A percentile compares a stretch with the other conserved stretches of the same genome.
These are phyloP conservation scores for Gossypium laxum DNA, from an alignment of 441 rosid genomes.

Conservation along the genomic window DNA sequence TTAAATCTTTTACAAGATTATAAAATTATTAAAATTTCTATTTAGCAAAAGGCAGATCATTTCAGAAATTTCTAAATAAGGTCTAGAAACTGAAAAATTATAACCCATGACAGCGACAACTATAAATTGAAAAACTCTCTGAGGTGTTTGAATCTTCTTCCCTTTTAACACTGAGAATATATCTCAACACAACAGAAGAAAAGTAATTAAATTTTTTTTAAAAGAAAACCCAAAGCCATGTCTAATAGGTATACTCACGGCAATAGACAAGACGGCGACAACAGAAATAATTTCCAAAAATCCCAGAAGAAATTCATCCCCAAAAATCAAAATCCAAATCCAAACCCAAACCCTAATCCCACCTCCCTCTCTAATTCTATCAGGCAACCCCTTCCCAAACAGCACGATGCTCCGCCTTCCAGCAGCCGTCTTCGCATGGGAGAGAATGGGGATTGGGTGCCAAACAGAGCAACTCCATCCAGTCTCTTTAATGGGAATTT, in stretches of 20 bases:
- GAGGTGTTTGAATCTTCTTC: not conserved
- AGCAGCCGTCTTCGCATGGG: conserved; percentile 35
- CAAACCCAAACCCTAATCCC: conserved; percentile 21
- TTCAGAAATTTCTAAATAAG: too few species aligned
- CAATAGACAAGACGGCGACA: conserved; percentile 25
- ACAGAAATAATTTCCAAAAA: conserved; percentile 26
- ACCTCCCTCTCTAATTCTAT: conserved; percentile 62
- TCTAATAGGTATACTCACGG: conserved; percentile 34
- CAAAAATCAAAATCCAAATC: conserved; percentile 22
- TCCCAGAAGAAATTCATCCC: conserved; percentile 40
- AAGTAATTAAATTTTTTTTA: too few species aligned
- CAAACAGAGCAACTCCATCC: conserved; percentile 19
- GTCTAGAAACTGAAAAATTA: too few species aligned
- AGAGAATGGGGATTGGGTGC: conserved; percentile 32
- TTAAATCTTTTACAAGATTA: too few species aligned
- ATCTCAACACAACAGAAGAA: not conserved
- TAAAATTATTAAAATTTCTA: too few species aligned
- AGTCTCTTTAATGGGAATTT: conserved; percentile 40
- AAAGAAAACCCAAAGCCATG: conserved; percentile 16
- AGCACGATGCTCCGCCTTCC: conserved; percentile 23
- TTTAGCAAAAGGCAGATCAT: too few species aligned
- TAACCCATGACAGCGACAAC: not conserved
- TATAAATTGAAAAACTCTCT: not conserved
- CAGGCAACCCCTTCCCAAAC: conserved; percentile 34
- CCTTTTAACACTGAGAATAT: not conserved